Percentiles rank a stretch among this genome's conserved stretches.
Evolutionary conservation across 306 rosid genomes (phyloP).

Genomic region (Myrica gale): DNA sequence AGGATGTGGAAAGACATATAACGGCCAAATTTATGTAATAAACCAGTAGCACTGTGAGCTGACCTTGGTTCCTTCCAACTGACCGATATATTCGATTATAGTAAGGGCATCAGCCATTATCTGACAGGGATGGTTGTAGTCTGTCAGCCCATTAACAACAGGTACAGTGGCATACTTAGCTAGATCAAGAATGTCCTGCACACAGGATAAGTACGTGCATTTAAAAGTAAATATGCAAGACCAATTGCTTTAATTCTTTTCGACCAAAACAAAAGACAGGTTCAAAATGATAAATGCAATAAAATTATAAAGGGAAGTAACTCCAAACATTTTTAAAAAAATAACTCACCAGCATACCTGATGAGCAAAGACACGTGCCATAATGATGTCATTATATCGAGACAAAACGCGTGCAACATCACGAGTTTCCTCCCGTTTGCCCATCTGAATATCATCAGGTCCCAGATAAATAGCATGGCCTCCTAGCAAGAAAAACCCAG

Average conservation of each 20-base stretch:
- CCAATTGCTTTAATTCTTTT: not conserved
- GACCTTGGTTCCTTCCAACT: constrained; percentile 89
- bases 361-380: constrained; percentile 97
- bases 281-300: constrained; percentile 1
- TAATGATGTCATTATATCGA: constrained; percentile 78
- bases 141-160: constrained; percentile 93
- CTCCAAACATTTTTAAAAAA: constrained; percentile 9
- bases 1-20: constrained; percentile 24
- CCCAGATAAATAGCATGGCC: constrained; percentile 94
- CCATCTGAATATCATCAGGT: constrained; percentile 95
- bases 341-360: constrained; percentile 78
- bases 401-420: constrained; percentile 89
- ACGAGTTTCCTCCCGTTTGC: constrained; percentile 95
- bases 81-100: constrained; percentile 80
- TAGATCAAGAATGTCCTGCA: constrained; percentile 90
- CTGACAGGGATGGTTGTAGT: constrained; percentile 95
- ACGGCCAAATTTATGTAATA: constrained; percentile 14
- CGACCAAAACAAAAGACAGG: not conserved
- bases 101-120: constrained; percentile 99
- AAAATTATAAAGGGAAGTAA: not conserved
- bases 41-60: constrained; percentile 26
- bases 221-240: not conserved
- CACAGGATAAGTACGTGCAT: constrained; percentile 21
- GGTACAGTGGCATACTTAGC: constrained; percentile 80
- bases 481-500: constrained; percentile 79